These are phyloP conservation scores for Microcos paniculata DNA, from an alignment of 345 rosid genomes.

Conservation along the genomic window DNA sequence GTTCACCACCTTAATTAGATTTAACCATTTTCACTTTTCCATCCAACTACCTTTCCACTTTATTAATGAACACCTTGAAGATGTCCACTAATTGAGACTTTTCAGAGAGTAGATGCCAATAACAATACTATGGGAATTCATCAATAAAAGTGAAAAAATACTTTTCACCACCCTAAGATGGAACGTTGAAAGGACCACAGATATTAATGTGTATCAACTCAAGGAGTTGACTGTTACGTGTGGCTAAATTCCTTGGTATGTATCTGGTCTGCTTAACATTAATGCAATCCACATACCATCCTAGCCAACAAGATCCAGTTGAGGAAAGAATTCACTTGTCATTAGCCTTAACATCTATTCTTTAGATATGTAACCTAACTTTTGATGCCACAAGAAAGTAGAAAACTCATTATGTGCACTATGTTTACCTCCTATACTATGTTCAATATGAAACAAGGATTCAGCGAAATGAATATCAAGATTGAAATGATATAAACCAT, in stretches of 20 bases:
- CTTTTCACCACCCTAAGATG: background rate
- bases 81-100: background rate
- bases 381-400: background rate
- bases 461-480: too few relatives aligned
- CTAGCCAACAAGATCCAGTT: background rate
- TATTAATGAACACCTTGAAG: background rate
- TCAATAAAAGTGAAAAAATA: background rate
- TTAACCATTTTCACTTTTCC: background rate
- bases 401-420: too few relatives aligned
- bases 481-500: too few relatives aligned
- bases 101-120: background rate
- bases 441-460: too few relatives aligned
- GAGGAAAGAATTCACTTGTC: background rate
- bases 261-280: background rate
- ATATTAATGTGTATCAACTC: conserved; percentile 3
- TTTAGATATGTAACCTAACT: background rate
- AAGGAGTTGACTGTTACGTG: background rate
- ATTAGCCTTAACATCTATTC: background rate
- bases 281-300: background rate
- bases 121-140: background rate
- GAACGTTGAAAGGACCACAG: background rate
- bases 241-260: background rate
- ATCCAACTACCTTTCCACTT: background rate
- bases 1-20: background rate
- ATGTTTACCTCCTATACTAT: too few relatives aligned